Conservation (phyloP, 2,329 filamentous ascomycete genomes). For the Claviceps capensis region DNA sequence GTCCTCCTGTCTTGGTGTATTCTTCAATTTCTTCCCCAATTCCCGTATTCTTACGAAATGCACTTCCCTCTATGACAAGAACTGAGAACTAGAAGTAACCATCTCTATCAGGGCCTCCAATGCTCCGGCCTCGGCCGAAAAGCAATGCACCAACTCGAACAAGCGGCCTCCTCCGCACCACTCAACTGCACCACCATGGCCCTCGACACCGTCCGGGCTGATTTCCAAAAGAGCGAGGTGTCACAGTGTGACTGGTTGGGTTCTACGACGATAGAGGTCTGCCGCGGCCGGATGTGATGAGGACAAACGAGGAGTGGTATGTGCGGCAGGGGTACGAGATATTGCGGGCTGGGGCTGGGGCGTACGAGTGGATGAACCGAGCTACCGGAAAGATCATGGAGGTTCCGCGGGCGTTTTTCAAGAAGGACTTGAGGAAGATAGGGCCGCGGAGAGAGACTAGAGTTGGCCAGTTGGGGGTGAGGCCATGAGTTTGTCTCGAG, state of each 20-base stretch:
- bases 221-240: constrained; percentile 16
- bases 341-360: constrained; percentile 6
- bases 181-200: constrained; percentile 19
- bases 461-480: not conserved
- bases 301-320: constrained; percentile 19
- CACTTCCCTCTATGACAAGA: too few relatives aligned
- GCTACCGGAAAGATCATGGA: not conserved
- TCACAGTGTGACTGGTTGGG: constrained; percentile 8
- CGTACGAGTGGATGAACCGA: constrained; percentile 5
- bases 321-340: constrained; percentile 14
- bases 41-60: not conserved
- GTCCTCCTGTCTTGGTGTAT: not conserved
- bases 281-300: constrained; percentile 13
- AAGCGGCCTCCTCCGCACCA: constrained; percentile 16
- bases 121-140: constrained; percentile 20
- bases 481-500: not conserved
- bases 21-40: too few relatives aligned
- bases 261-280: constrained; percentile 16
- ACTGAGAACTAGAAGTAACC: not conserved
- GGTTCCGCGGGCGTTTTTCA: not conserved
- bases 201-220: constrained; percentile 21
- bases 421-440: not conserved
- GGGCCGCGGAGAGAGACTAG: too few relatives aligned
- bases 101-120: constrained; percentile 17
- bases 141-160: constrained; percentile 23